These are phyloP conservation scores for Harringtonia lauricola DNA, from an alignment of 2,329 filamentous ascomycete species.

Conservation along the genomic window DNA sequence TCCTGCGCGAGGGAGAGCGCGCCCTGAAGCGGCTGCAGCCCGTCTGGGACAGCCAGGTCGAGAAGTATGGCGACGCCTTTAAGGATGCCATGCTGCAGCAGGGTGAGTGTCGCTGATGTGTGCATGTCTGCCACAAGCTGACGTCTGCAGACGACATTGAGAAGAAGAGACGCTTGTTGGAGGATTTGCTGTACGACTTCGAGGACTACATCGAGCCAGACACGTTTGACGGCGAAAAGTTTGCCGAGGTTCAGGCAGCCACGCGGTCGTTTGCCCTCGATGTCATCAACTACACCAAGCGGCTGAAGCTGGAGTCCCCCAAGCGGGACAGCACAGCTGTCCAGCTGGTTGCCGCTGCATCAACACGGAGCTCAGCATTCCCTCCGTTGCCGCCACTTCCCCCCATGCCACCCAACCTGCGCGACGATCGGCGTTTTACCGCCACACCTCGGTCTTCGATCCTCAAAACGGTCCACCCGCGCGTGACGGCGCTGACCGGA, in stretches of 20 bases:
- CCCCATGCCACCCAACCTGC: conserved; percentile 4
- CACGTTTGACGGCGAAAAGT: conserved; percentile 24
- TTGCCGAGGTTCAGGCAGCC: conserved; percentile 25
- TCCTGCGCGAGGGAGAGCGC: conserved; percentile 21
- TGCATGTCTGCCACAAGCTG: neutral
- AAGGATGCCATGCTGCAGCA: conserved; percentile 23
- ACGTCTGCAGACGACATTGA: conserved; percentile 18
- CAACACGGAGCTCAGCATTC: conserved; percentile 8
- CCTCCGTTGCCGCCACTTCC: conserved; percentile 19
- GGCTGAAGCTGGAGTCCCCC: conserved; percentile 18
- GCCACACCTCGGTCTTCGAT: neutral
- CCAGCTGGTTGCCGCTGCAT: conserved; percentile 1
- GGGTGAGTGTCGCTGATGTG: conserved; percentile 12
- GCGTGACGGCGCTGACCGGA: neutral
- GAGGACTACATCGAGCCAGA: conserved; percentile 29
- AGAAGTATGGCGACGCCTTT: conserved; percentile 25
- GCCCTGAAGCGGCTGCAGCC: conserved; percentile 25
- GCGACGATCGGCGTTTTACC: conserved; percentile 5
- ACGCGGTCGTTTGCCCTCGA: conserved; percentile 29
- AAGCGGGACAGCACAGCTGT: conserved; percentile 1
- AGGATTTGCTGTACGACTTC: conserved; percentile 31
- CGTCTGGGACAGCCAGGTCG: conserved; percentile 24
- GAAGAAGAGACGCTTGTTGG: conserved; percentile 19
- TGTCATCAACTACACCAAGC: conserved; percentile 23
- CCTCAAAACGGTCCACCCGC: conserved; percentile 6